Evolutionary conservation across 1,284 basidiomycete genomes (phyloP).

Genomic region (Trichosporon sp.): DNA sequence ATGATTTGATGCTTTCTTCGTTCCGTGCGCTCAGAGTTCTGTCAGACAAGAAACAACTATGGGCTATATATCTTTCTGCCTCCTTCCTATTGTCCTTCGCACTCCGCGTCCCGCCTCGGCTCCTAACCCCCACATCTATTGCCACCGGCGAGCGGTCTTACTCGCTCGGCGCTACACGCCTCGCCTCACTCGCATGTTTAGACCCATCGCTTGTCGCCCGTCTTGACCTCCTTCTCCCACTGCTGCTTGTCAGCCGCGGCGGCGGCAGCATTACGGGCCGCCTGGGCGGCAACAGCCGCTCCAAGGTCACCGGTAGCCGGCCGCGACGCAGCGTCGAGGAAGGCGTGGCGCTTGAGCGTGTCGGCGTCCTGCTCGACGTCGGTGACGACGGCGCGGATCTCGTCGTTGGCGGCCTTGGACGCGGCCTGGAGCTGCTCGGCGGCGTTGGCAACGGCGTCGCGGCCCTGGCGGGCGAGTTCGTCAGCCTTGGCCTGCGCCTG

Average conservation of each 20-base stretch:
- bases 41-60: too few species aligned
- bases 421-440: neutral
- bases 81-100: too few species aligned
- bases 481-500: neutral
- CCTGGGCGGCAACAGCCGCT: neutral
- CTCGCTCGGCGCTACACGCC: neutral
- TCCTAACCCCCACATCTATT: too few species aligned
- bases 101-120: too few species aligned
- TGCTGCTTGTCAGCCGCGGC: neutral
- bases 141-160: too few species aligned
- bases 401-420: neutral
- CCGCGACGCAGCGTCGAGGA: neutral
- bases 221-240: neutral
- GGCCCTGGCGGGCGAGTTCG: neutral
- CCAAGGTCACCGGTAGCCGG: neutral
- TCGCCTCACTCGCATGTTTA: neutral
- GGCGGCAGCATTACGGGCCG: neutral
- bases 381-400: neutral
- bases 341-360: neutral
- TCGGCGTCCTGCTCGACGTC: neutral
- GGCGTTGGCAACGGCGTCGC: neutral
- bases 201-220: neutral
- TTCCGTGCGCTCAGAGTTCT: too few species aligned
- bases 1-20: too few species aligned
- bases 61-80: too few species aligned